A percentile compares a stretch with the other conserved stretches of the same genome.
Evolutionary conservation across 441 rosid genomes (phyloP).

Genomic region (Eutrema salsugineum): DNA sequence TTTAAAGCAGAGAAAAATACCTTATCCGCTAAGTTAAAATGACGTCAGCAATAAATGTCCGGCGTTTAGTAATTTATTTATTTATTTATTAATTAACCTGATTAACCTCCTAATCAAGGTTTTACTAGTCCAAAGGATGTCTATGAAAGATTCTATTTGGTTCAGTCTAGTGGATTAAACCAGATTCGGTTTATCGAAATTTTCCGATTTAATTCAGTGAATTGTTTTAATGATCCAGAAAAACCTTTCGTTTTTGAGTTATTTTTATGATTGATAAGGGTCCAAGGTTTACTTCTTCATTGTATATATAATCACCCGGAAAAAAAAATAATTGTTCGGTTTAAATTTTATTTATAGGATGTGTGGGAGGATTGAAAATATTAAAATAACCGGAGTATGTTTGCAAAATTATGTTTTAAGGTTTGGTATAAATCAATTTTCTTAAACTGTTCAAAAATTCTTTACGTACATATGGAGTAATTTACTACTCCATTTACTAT

Average conservation of each 20-base stretch:
- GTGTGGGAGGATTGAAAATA: no score
- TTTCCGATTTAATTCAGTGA: no score
- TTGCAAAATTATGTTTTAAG: no score
- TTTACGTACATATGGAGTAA: not conserved
- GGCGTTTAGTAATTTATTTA: not conserved
- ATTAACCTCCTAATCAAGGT: not conserved
- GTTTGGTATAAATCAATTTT: not conserved
- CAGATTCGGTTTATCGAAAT: not conserved
- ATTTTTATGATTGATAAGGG: no score
- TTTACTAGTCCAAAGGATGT: not conserved
- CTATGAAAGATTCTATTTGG: not conserved
- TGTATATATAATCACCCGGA: no score
- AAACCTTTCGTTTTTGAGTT: no score
- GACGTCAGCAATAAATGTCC: constrained; percentile 5
- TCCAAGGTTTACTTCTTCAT: no score
- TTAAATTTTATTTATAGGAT: no score
- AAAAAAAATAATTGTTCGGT: no score
- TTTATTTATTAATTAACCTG: not conserved
- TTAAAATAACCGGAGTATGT: no score
- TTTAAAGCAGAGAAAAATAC: not conserved
- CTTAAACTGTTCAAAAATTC: not conserved
- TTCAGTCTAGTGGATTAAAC: not conserved
- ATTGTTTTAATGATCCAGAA: no score
- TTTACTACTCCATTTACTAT: no score
- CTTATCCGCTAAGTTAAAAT: constrained; percentile 16